Percentiles rank a stretch among this genome's conserved stretches.
These are phyloP conservation scores for Paspalum vaginatum DNA, from an alignment of 176 grass and related monocot genomes.

Conservation along the genomic window DNA sequence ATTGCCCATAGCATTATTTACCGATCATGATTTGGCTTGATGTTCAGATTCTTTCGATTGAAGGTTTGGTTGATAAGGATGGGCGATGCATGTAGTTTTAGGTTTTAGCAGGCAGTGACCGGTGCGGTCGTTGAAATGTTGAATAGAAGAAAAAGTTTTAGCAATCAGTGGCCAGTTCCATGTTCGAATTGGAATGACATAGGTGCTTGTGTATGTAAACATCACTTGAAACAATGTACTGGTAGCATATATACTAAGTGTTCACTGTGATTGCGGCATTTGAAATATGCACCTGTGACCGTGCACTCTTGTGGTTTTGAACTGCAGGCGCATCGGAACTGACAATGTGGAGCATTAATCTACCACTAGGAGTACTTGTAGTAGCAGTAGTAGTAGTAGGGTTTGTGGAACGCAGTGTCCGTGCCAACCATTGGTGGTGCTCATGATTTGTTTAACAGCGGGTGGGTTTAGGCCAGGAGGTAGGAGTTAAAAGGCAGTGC, in stretches of 20 bases:
- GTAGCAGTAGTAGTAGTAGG: background rate
- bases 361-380: background rate
- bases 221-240: background rate
- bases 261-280: constrained; percentile 6
- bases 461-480: constrained; percentile 9
- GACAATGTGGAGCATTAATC: background rate
- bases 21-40: constrained; percentile 13
- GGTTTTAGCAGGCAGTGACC: constrained; percentile 38
- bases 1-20: background rate
- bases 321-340: constrained; percentile 26
- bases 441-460: background rate
- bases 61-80: constrained; percentile 40
- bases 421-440: background rate
- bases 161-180: background rate
- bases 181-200: constrained; percentile 28
- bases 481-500: constrained; percentile 26
- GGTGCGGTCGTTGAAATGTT: constrained; percentile 28
- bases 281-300: constrained; percentile 14
- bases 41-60: constrained; percentile 44
- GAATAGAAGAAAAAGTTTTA: constrained; percentile 23
- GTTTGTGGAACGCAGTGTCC: constrained; percentile 30
- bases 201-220: constrained; percentile 20
- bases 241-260: background rate
- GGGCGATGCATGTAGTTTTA: constrained; percentile 31
- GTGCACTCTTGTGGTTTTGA: constrained; percentile 25